Conservation (phyloP, 148 eudicot genomes). For the Arbutus unedo region DNA sequence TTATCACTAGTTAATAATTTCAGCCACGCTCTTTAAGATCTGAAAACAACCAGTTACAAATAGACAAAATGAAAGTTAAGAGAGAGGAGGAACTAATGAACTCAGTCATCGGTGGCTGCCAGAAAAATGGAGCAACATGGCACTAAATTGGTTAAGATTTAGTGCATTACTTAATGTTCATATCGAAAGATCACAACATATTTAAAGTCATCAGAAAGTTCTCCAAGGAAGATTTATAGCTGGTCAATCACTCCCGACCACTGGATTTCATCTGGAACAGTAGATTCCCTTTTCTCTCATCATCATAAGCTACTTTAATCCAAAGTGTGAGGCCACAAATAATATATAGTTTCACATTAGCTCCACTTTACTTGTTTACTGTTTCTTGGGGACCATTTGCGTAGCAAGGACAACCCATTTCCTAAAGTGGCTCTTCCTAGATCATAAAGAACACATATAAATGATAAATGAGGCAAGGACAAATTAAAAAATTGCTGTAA, state of each 20-base stretch:
- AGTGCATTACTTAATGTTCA: not conserved
- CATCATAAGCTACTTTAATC: slow-evolving; percentile 4
- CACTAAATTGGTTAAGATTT: not conserved
- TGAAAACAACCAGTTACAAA: not conserved
- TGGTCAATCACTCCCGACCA: not conserved
- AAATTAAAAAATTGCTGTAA: not conserved
- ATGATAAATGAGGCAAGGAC: not conserved
- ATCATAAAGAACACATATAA: not conserved
- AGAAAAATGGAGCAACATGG: not conserved
- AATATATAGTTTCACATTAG: not conserved
- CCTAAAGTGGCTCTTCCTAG: slow-evolving; percentile 2
- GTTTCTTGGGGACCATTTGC: not conserved
- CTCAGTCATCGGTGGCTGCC: not conserved
- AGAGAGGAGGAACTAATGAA: not conserved
- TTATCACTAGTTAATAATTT: not conserved
- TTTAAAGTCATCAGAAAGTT: not conserved
- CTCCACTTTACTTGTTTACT: slow-evolving; percentile 4
- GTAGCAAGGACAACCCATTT: not conserved
- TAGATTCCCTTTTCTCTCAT: not conserved
- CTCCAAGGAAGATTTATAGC: not conserved
- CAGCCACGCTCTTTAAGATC: not conserved
- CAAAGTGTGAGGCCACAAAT: not conserved
- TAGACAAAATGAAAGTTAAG: not conserved
- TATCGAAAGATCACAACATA: not conserved
- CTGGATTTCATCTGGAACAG: slow-evolving; percentile 6